phyloP scores from a whole-genome alignment of 176 grass and related monocot genomes.

The Lolium rigidum region DNA sequence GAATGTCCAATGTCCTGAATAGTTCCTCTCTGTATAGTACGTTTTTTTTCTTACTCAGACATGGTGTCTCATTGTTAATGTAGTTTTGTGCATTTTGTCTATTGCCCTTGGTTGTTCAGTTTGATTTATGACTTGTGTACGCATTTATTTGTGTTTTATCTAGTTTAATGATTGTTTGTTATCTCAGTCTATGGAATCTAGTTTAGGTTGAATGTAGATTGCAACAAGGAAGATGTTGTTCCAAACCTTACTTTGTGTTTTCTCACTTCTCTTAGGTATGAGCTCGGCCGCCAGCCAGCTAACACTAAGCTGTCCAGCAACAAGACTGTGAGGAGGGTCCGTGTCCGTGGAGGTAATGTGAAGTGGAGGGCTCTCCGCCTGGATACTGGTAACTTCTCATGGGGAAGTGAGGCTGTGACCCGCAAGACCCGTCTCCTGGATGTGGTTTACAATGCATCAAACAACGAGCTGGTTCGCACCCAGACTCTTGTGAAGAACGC shows the following conservation, averaged over 20 bases:
- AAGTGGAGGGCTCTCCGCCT: conserved; percentile 58
- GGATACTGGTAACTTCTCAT: conserved; percentile 54
- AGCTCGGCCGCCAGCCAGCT: conserved; percentile 53
- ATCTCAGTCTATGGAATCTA: not conserved
- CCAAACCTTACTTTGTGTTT: not conserved
- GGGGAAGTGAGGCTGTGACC: conserved; percentile 53
- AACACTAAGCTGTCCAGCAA: conserved; percentile 56
- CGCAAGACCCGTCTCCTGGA: conserved; percentile 53
- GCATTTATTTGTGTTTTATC: not conserved
- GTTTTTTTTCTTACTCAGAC: too few relatives aligned
- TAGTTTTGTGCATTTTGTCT: not conserved
- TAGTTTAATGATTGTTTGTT: not conserved
- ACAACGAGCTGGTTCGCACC: conserved; percentile 52
- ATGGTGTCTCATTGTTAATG: too few relatives aligned
- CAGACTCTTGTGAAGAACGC: conserved; percentile 51
- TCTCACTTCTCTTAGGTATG: conserved; percentile 37
- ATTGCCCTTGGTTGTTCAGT: not conserved
- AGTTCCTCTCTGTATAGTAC: not conserved
- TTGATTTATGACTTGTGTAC: not conserved
- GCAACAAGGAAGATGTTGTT: not conserved
- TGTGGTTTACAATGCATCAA: conserved; percentile 54
- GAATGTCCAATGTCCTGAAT: too few relatives aligned
- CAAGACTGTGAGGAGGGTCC: conserved; percentile 54
- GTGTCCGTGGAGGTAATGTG: conserved; percentile 50
- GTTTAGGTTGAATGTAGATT: not conserved